Evolutionary conservation across 176 grass and related monocot species (phyloP).

Genomic region (Thinopyrum elongatum): DNA sequence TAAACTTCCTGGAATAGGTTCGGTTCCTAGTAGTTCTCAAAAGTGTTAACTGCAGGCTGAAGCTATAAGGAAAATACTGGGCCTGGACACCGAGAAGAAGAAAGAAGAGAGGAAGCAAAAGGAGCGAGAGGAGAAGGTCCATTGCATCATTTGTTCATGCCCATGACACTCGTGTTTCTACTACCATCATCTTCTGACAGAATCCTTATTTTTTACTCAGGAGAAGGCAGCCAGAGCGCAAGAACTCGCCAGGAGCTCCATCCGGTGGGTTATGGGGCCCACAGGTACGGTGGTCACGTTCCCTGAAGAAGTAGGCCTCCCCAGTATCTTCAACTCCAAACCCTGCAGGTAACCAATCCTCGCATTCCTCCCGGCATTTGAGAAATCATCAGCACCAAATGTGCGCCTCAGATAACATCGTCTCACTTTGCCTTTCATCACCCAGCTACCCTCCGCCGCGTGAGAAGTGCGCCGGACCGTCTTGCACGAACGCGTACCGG

Average conservation of each 20-base stretch:
- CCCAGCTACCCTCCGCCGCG: conserved; percentile 68
- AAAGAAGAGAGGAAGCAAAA: conserved; percentile 98
- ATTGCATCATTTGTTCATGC: conserved; percentile 19
- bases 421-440: neutral
- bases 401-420: neutral
- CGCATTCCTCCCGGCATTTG: neutral
- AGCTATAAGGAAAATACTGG: conserved; percentile 91
- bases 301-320: conserved; percentile 72
- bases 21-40: neutral
- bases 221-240: conserved; percentile 53
- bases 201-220: conserved; percentile 28
- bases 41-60: conserved; percentile 55
- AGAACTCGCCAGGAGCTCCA: conserved; percentile 33
- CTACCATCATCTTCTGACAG: neutral
- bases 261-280: conserved; percentile 77
- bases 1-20: neutral
- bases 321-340: conserved; percentile 80
- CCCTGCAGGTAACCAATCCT: conserved; percentile 51
- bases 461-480: conserved; percentile 67
- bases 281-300: conserved; percentile 66
- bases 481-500: conserved; percentile 51
- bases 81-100: conserved; percentile 86
- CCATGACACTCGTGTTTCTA: neutral
- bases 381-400: neutral
- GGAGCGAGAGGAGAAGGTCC: conserved; percentile 75